Conservation (phyloP, 441 rosid genomes). For the California macrophylla region DNA sequence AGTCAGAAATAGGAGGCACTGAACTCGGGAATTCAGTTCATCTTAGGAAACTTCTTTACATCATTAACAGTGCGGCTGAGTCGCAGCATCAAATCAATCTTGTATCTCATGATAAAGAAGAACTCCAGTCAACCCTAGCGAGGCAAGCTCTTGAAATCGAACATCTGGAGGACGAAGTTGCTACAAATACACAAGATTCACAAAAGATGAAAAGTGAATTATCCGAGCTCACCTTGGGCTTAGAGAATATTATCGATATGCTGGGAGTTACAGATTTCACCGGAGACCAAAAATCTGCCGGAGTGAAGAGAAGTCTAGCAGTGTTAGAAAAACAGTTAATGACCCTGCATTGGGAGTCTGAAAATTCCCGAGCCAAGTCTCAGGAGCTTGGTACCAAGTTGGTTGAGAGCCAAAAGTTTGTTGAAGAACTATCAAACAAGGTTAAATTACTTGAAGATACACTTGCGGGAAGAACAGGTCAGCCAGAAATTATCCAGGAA, state of each 20-base stretch:
- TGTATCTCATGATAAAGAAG: constrained; percentile 41
- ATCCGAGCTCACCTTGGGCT: constrained; percentile 37
- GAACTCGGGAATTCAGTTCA: constrained; percentile 35
- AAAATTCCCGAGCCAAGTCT: constrained; percentile 47
- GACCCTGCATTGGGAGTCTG: constrained; percentile 44
- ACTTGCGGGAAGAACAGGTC: constrained; percentile 32
- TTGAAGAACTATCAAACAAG: constrained; percentile 54
- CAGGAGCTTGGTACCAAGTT: constrained; percentile 59
- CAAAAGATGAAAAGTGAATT: constrained; percentile 46
- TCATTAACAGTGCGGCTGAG: constrained; percentile 42
- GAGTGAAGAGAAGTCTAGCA: constrained; percentile 35
- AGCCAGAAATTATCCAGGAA: constrained; percentile 59
- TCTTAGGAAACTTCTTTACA: constrained; percentile 46
- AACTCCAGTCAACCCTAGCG: constrained; percentile 45
- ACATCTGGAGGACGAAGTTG: constrained; percentile 45
- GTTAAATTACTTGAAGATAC: constrained; percentile 59
- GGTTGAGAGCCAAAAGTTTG: constrained; percentile 52
- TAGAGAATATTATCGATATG: constrained; percentile 43
- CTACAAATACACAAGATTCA: constrained; percentile 28
- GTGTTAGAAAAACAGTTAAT: constrained; percentile 44
- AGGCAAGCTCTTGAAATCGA: constrained; percentile 47
- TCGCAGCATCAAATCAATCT: constrained; percentile 47
- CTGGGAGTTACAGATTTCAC: constrained; percentile 39
- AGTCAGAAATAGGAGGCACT: constrained; percentile 28
- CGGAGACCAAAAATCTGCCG: constrained; percentile 34